phyloP scores from a whole-genome alignment of 1,284 basidiomycete genomes.

The Rugosomyces carneus region DNA sequence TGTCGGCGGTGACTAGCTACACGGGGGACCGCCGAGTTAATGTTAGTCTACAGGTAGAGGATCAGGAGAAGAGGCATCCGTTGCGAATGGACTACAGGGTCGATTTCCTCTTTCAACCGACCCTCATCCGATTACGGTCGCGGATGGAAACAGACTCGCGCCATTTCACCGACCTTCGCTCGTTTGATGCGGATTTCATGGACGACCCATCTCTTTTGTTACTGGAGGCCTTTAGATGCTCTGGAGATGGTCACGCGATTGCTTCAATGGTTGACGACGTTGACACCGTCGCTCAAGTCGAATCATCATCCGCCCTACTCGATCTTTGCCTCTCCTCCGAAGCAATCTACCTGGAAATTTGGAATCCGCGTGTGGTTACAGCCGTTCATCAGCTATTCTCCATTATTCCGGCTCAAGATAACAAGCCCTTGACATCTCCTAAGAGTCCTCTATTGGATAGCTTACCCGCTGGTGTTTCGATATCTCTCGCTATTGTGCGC shows the following conservation, averaged over 20 bases:
- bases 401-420: slow-evolving; percentile 21
- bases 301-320: slow-evolving; percentile 43
- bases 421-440: slow-evolving; percentile 17
- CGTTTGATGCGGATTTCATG: slow-evolving; percentile 29
- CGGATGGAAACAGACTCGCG: slow-evolving; percentile 21
- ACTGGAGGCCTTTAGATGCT: slow-evolving; percentile 48
- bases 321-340: slow-evolving; percentile 54
- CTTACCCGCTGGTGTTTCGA: slow-evolving; percentile 50
- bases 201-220: slow-evolving; percentile 51
- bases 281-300: slow-evolving; percentile 40
- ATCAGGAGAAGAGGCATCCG: slow-evolving; percentile 20
- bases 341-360: slow-evolving; percentile 63
- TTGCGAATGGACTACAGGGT: slow-evolving; percentile 34
- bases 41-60: slow-evolving; percentile 18
- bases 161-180: slow-evolving; percentile 20
- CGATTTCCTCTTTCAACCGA: slow-evolving; percentile 34
- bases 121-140: slow-evolving; percentile 39
- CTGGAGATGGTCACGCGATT: slow-evolving; percentile 35
- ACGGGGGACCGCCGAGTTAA: slow-evolving; percentile 23
- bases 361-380: slow-evolving; percentile 61
- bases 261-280: slow-evolving; percentile 45
- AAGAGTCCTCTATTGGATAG: slow-evolving; percentile 24
- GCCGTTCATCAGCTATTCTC: slow-evolving; percentile 42
- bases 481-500: slow-evolving; percentile 57
- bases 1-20: slow-evolving; percentile 29